Base-by-base conservation (phyloP, 1,284 basidiomycete genomes). In the Inonotus hispidus region DNA sequence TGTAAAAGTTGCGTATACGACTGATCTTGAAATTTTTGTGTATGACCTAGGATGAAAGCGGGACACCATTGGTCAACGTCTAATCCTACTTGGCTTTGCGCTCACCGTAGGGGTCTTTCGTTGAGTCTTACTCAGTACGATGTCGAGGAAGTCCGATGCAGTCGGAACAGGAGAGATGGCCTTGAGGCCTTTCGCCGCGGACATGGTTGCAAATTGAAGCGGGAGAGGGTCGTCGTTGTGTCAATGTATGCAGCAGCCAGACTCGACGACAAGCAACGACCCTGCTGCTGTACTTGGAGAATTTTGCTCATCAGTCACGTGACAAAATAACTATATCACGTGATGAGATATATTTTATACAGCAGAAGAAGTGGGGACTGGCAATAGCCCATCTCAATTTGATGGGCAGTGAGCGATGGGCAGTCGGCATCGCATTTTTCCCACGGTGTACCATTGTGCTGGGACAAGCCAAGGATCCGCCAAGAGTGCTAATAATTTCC, bases 1-100 rank as follows among this genome's bases (percentile, higher is more conserved):
- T 98, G 77, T 99, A 98, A 74, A 98, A 92, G 68, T 91, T 88
- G 61, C 93, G 84, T 72, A 95, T 95, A 59, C 94, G 87, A 65
- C 92, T 93, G 74, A 99, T 99, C 81, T 99, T 98, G 82, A 97
- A 98, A 80, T 98, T 98, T 81, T 95, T 95, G 76, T 96, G 94
- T 71, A 97, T 96, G 68, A 93, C 90, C 90, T 92, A 43, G 8
- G 19, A 64, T 47, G 29, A 19, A 54, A 45, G 3, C 50, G 21
- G 46, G 13, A 19, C 4, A 13, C 19, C 19, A 49, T 19, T 14
- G 10, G 27, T 2, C 21, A 47, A 10, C 21, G 13, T 2, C 14
- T n/a, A 23, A 47, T 19, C 45, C 19, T 14, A 7, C 10, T 32
- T 16, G 21, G 11, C 1, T 25, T 25, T 5, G 2, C n/a, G 50